phyloP scores from a whole-genome alignment of 352 stramenopile species.

The Globisporangium megalacanthum region DNA sequence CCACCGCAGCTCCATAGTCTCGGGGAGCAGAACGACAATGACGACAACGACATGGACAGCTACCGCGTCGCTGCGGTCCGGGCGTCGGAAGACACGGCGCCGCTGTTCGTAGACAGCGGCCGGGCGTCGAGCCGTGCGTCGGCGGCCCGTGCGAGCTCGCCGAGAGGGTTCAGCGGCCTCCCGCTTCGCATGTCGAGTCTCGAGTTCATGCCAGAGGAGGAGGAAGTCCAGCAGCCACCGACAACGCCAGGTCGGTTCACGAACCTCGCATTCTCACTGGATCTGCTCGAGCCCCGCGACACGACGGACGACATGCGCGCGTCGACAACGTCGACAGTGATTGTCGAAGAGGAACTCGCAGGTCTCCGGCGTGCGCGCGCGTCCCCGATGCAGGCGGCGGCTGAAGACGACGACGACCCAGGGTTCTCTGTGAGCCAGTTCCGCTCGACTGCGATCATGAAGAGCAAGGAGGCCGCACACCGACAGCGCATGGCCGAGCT shows the following conservation, averaged over 20 bases:
- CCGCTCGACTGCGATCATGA: conserved; percentile 31
- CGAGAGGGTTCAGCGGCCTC: not conserved
- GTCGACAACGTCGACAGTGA: conserved; percentile 12
- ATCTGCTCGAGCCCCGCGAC: conserved; percentile 11
- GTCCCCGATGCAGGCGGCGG: too few relatives aligned
- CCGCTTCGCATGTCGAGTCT: conserved; percentile 7
- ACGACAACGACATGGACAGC: not conserved
- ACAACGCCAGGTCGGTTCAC: not conserved
- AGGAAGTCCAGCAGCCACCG: not conserved
- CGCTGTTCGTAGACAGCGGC: conserved; percentile 12
- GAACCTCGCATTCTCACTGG: conserved; percentile 12
- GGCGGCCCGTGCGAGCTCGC: conserved; percentile 1
- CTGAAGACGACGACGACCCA: conserved; percentile 21
- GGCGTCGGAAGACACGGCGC: conserved; percentile 1
- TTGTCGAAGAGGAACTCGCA: conserved; percentile 4
- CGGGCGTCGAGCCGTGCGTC: not conserved
- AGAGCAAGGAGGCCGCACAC: conserved; percentile 39
- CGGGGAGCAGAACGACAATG: conserved; percentile 2
- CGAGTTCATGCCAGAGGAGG: conserved; percentile 10
- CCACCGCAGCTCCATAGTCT: conserved; percentile 3
- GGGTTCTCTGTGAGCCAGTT: conserved; percentile 10
- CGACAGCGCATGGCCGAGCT: conserved; percentile 50
- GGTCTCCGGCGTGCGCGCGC: too few relatives aligned
- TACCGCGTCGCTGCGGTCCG: not conserved
- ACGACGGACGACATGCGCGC: conserved; percentile 17